Evolutionary conservation across 176 grass and related monocot genomes (phyloP).

Genomic region (Oryza brachyantha): DNA sequence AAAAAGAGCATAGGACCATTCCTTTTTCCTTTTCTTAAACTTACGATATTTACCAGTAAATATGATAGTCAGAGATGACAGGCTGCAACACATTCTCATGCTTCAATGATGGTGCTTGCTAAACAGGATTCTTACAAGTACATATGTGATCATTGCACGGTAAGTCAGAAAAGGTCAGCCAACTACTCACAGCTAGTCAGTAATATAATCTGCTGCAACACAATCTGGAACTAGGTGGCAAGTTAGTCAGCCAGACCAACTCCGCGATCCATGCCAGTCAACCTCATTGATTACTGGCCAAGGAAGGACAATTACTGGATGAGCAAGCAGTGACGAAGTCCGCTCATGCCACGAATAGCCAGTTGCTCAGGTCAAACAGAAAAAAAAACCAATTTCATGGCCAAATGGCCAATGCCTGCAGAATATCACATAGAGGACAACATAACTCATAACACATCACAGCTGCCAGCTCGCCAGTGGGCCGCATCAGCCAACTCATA

Average conservation of each 20-base stretch:
- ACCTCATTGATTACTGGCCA: neutral
- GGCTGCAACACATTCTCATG: neutral
- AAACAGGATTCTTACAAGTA: neutral
- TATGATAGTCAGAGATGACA: neutral
- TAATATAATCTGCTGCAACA: neutral
- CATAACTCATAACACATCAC: neutral
- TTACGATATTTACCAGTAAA: neutral
- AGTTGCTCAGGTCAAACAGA: too few species aligned
- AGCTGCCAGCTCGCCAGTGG: neutral
- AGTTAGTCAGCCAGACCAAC: neutral
- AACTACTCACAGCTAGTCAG: neutral
- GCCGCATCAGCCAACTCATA: neutral
- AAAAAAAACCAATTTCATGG: neutral
- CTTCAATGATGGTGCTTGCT: neutral
- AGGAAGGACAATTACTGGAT: too few species aligned
- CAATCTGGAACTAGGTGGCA: neutral
- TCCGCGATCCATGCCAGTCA: neutral
- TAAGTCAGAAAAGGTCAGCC: neutral
- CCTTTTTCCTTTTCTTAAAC: slow-evolving; percentile 9
- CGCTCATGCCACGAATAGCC: too few species aligned
- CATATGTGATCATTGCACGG: neutral
- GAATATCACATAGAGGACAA: neutral
- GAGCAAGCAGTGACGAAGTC: neutral
- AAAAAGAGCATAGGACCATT: neutral
- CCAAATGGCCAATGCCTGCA: neutral